Evolutionary conservation across 805 yeast species (phyloP).

Genomic region (Lipomyces sp.): DNA sequence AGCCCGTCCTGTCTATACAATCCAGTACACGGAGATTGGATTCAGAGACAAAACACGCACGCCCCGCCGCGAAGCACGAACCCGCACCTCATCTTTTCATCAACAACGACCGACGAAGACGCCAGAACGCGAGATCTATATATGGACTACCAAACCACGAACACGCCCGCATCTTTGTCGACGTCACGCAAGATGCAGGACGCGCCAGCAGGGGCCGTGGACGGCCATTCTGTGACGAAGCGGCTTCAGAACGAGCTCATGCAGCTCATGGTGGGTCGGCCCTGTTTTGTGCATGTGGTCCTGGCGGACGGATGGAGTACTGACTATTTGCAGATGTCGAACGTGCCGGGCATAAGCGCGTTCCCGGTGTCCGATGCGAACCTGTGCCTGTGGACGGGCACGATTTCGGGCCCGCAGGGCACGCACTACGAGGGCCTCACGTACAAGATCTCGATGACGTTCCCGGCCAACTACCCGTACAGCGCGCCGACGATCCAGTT

Average conservation of each 20-base stretch:
- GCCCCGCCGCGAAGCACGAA: no score
- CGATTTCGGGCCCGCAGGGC: constrained; percentile 55
- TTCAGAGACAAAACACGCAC: no score
- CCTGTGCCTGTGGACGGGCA: constrained; percentile 55
- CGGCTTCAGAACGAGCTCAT: constrained; percentile 51
- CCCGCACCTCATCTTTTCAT: no score
- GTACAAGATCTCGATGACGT: constrained; percentile 50
- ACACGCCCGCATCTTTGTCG: constrained; percentile 20
- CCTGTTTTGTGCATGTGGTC: not conserved
- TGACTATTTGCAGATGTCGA: constrained; percentile 40
- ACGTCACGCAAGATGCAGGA: constrained; percentile 28
- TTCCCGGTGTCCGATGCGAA: constrained; percentile 54
- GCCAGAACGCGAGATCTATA: no score
- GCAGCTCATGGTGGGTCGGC: constrained; percentile 45
- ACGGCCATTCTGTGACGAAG: constrained; percentile 49
- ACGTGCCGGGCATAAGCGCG: constrained; percentile 52
- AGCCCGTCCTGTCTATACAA: no score
- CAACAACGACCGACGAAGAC: no score
- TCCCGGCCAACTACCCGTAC: constrained; percentile 57
- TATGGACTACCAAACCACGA: constrained; percentile 30
- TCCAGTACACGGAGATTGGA: no score
- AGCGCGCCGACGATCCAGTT: constrained; percentile 56
- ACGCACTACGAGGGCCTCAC: constrained; percentile 56
- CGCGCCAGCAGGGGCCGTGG: constrained; percentile 33
- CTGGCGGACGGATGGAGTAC: not conserved